These are phyloP conservation scores for Bipolaris gigantea DNA, from an alignment of 2,329 filamentous ascomycete species.

Conservation along the genomic window DNA sequence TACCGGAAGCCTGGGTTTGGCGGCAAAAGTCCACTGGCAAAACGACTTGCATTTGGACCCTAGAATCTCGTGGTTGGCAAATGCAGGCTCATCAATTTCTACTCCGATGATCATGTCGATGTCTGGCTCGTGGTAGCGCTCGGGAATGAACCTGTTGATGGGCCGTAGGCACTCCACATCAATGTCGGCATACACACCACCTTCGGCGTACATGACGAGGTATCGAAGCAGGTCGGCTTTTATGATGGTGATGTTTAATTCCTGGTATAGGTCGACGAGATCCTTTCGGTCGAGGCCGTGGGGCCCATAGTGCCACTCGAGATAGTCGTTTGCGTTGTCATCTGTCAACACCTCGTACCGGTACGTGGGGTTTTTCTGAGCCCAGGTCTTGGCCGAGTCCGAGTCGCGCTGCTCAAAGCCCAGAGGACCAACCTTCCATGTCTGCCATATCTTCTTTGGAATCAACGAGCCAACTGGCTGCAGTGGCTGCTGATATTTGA, in stretches of 20 bases:
- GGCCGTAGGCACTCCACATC: slow-evolving; percentile 61
- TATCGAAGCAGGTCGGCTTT: slow-evolving; percentile 69
- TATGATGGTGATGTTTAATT: slow-evolving; percentile 60
- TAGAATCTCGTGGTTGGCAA: slow-evolving; percentile 64
- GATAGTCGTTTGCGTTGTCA: slow-evolving; percentile 66
- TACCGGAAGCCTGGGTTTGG: slow-evolving; percentile 66
- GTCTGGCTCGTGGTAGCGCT: slow-evolving; percentile 64
- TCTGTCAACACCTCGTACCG: slow-evolving; percentile 72
- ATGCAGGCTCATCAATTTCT: slow-evolving; percentile 71
- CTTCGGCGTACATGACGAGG: slow-evolving; percentile 68
- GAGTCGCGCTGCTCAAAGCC: slow-evolving; percentile 67
- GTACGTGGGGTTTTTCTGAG: slow-evolving; percentile 65
- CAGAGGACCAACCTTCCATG: slow-evolving; percentile 71
- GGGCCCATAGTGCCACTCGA: slow-evolving; percentile 68
- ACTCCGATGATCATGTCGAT: slow-evolving; percentile 71
- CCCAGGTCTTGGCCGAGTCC: slow-evolving; percentile 65
- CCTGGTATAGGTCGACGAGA: slow-evolving; percentile 33
- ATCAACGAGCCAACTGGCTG: slow-evolving; percentile 43
- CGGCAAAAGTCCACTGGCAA: slow-evolving; percentile 76
- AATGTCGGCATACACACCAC: slow-evolving; percentile 63
- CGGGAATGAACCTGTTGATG: slow-evolving; percentile 62
- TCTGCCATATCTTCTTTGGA: slow-evolving; percentile 75
- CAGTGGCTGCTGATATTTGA: slow-evolving; percentile 40
- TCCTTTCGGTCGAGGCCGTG: slow-evolving; percentile 67
- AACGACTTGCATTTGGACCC: slow-evolving; percentile 70